These are phyloP conservation scores for Halophytophthora polymorphica DNA, from an alignment of 352 stramenopile genomes.

Conservation along the genomic window DNA sequence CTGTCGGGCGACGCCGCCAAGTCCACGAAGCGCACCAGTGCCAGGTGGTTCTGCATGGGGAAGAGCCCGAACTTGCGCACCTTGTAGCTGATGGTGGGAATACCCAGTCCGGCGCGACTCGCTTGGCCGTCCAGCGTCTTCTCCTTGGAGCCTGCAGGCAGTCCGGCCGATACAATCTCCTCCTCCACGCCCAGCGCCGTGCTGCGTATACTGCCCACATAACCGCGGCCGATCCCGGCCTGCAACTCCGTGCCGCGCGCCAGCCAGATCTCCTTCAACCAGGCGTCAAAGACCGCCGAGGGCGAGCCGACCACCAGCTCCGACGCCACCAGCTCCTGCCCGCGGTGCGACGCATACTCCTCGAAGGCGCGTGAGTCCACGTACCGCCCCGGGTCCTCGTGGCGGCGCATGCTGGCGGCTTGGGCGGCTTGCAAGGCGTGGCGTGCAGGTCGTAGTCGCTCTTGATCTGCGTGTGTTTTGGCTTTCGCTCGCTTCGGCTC, in stretches of 20 bases:
- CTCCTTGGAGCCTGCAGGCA: constrained; percentile 17
- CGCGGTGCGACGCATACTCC: constrained; percentile 41
- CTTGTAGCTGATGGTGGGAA: constrained; percentile 55
- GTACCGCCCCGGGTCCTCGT: constrained; percentile 31
- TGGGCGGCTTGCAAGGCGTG: no score
- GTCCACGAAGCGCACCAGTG: constrained; percentile 63
- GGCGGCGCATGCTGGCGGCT: no score
- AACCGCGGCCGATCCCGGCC: constrained; percentile 47
- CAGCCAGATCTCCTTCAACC: constrained; percentile 55
- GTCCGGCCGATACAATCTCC: constrained; percentile 58
- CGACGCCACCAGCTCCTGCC: constrained; percentile 61
- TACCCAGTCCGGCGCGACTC: constrained; percentile 24
- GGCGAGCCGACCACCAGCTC: constrained; percentile 41
- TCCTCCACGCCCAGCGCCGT: constrained; percentile 54
- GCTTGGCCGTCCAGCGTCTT: constrained; percentile 23
- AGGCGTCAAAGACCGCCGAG: constrained; percentile 63
- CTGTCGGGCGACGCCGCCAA: constrained; percentile 34
- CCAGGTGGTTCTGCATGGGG: constrained; percentile 48
- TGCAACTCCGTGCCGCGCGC: constrained; percentile 30
- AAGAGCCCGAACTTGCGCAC: constrained; percentile 47
- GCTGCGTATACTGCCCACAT: constrained; percentile 47
- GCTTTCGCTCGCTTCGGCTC: no score
- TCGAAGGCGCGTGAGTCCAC: constrained; percentile 39
- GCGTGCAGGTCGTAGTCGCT: no score
- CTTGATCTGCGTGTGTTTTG: no score